These are phyloP conservation scores for Somion occarium DNA, from an alignment of 1,284 basidiomycete genomes.

Conservation along the genomic window DNA sequence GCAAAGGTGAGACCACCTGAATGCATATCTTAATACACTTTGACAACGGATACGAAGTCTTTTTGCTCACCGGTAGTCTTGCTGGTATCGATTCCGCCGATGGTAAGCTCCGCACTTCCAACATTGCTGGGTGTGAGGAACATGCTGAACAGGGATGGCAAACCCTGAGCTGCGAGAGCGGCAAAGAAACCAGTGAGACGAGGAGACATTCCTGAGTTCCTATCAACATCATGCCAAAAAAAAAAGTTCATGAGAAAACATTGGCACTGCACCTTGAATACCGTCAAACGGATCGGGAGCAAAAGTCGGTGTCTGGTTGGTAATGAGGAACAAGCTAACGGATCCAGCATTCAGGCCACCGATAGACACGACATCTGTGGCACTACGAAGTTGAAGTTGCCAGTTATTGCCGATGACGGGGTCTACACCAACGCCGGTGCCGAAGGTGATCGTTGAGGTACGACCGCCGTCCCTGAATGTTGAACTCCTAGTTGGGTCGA, in stretches of 20 bases:
- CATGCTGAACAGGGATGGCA: constrained; percentile 49
- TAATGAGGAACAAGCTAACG: constrained; percentile 43
- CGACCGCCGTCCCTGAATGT: constrained; percentile 43
- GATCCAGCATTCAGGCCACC: constrained; percentile 36
- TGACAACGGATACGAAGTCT: neutral
- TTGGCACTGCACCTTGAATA: constrained; percentile 50
- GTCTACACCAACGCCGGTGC: constrained; percentile 52
- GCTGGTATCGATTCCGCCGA: constrained; percentile 47
- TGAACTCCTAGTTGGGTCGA: constrained; percentile 42
- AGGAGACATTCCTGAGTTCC: constrained; percentile 40
- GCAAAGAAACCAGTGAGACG: constrained; percentile 45
- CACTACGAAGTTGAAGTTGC: constrained; percentile 37
- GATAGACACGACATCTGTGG: constrained; percentile 41
- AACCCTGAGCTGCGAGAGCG: constrained; percentile 39
- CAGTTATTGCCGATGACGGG: constrained; percentile 45
- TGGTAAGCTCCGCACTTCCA: constrained; percentile 47
- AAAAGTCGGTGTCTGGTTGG: constrained; percentile 45
- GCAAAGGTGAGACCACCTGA: constrained; percentile 42
- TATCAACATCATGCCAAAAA: neutral
- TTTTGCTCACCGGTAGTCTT: constrained; percentile 24
- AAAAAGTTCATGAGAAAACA: no score
- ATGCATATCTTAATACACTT: neutral
- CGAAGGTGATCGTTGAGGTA: constrained; percentile 40
- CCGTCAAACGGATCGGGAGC: constrained; percentile 50
- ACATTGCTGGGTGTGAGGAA: constrained; percentile 44